Evolutionary conservation across 352 stramenopile genomes (phyloP).

Genomic region (Phytopythium boreale): DNA sequence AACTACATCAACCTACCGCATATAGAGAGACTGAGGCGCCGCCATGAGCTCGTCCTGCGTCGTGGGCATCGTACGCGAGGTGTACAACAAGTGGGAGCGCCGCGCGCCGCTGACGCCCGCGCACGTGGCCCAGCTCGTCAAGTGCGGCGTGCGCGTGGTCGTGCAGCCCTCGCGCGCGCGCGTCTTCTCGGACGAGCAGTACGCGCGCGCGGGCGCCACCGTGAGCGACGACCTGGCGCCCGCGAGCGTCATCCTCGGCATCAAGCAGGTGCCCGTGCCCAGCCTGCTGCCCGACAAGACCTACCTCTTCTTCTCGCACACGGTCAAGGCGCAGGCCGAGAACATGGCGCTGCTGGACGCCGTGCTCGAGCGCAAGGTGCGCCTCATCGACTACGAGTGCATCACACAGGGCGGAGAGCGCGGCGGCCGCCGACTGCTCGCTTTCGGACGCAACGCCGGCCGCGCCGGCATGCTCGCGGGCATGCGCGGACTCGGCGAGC

Average conservation of each 20-base stretch:
- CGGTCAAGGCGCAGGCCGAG: constrained; percentile 95
- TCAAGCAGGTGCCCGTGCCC: constrained; percentile 91
- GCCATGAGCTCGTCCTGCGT: constrained; percentile 40
- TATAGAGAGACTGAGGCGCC: background rate
- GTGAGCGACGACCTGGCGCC: constrained; percentile 87
- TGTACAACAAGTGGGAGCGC: constrained; percentile 96
- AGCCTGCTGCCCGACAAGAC: constrained; percentile 90
- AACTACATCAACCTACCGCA: background rate
- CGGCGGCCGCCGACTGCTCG: constrained; percentile 86
- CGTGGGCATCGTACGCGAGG: constrained; percentile 92
- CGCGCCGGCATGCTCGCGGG: constrained; percentile 94
- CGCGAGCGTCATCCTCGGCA: constrained; percentile 92
- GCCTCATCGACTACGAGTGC: constrained; percentile 96
- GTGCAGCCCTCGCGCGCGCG: constrained; percentile 92
- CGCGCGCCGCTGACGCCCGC: constrained; percentile 88
- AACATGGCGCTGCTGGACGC: constrained; percentile 95
- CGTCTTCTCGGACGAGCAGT: constrained; percentile 94
- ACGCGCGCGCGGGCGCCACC: constrained; percentile 83
- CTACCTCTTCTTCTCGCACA: constrained; percentile 97
- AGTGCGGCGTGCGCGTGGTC: constrained; percentile 84
- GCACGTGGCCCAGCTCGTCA: constrained; percentile 85
- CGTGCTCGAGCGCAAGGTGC: constrained; percentile 90
- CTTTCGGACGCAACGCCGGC: constrained; percentile 94
- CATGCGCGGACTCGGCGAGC: constrained; percentile 92
- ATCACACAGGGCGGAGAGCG: constrained; percentile 86